Percentiles rank a stretch among this genome's conserved stretches.
These are phyloP conservation scores for Verticillium nubilum DNA, from an alignment of 2,329 filamentous ascomycete species.

Conservation along the genomic window DNA sequence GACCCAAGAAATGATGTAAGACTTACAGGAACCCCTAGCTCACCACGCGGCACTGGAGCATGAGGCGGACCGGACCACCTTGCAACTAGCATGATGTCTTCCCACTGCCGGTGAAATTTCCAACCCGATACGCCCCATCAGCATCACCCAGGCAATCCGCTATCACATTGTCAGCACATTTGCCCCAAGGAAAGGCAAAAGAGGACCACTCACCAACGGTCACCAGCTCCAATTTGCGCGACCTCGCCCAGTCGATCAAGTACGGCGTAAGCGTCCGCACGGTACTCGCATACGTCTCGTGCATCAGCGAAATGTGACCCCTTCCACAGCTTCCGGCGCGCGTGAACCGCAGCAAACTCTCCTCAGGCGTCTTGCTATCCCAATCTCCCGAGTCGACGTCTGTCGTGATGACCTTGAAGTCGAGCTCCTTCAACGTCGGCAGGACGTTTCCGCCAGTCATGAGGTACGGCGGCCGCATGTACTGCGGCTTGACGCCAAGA, in stretches of 20 bases:
- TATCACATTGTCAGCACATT: constrained; percentile 7
- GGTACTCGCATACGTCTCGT: constrained; percentile 46
- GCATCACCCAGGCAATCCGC: constrained; percentile 38
- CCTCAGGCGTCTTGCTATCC: constrained; percentile 43
- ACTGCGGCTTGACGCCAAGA: constrained; percentile 40
- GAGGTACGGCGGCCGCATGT: constrained; percentile 46
- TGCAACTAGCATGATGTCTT: constrained; percentile 20
- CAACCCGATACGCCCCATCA: constrained; percentile 32
- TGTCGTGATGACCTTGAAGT: constrained; percentile 56
- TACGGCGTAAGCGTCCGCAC: constrained; percentile 42
- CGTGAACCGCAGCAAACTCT: constrained; percentile 48
- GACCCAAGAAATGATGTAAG: background rate
- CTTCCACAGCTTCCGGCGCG: constrained; percentile 34
- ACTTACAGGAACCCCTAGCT: background rate
- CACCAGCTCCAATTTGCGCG: constrained; percentile 40
- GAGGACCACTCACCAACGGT: constrained; percentile 37
- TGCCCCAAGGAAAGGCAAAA: background rate
- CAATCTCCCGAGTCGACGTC: constrained; percentile 59
- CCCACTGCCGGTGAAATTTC: constrained; percentile 29
- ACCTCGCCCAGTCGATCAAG: constrained; percentile 44
- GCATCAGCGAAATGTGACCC: constrained; percentile 52
- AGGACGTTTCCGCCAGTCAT: constrained; percentile 39
- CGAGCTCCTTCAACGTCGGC: constrained; percentile 35
- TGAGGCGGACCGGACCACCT: background rate
- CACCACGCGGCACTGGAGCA: too few relatives aligned